A percentile compares a stretch with the other conserved stretches of the same genome.
These are phyloP conservation scores for Immersiporthe knoxdaviesiana DNA, from an alignment of 2,329 filamentous ascomycete species.

Conservation along the genomic window DNA sequence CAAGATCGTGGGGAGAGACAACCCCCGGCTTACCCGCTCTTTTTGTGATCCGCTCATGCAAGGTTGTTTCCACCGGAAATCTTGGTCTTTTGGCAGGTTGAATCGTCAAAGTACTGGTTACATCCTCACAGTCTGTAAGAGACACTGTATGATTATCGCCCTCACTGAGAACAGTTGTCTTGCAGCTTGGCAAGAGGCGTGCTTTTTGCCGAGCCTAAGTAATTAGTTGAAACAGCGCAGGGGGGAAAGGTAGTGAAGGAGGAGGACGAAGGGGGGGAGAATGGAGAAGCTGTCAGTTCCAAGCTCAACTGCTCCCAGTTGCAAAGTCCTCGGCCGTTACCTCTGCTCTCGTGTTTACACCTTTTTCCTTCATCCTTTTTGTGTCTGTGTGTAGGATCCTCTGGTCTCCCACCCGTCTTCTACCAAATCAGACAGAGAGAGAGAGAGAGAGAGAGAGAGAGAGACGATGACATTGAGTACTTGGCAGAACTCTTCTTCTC, in stretches of 20 bases:
- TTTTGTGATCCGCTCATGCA: neutral
- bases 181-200: neutral
- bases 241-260: too few relatives aligned
- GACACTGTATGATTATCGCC: neutral
- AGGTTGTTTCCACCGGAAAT: neutral
- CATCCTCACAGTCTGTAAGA: slow-evolving; percentile 3
- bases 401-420: neutral
- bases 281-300: neutral
- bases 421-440: neutral
- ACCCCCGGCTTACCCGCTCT: neutral
- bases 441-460: neutral
- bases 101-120: neutral
- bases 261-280: neutral
- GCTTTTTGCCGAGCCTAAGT: neutral
- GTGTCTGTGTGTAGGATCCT: neutral
- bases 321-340: neutral
- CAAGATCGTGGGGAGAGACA: neutral
- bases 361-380: neutral
- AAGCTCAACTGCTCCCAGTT: neutral
- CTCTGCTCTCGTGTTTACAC: neutral
- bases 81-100: neutral
- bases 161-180: neutral
- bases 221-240: neutral
- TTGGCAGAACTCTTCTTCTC: neutral
- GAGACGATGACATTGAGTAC: neutral